Conservation (phyloP, 2,329 filamentous ascomycete species). For the Elsinoe arachidis region DNA sequence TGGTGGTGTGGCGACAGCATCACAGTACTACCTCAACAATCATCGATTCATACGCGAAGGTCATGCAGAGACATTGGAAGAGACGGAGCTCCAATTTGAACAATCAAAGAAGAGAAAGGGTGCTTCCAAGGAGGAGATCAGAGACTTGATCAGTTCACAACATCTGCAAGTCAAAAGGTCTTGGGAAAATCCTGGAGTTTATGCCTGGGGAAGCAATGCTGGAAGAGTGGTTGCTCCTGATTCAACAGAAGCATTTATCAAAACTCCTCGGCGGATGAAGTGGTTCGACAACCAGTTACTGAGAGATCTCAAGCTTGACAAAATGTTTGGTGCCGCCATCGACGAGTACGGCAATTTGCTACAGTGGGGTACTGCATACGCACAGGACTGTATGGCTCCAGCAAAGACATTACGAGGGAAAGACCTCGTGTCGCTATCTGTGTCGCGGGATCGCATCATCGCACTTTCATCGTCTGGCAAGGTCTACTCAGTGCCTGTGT, state of each 20-base stretch:
- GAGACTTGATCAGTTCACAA: slow-evolving; percentile 72
- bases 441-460: slow-evolving; percentile 77
- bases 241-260: slow-evolving; percentile 67
- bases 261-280: slow-evolving; percentile 65
- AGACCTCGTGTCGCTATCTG: slow-evolving; percentile 63
- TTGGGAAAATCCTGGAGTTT: slow-evolving; percentile 75
- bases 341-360: slow-evolving; percentile 80
- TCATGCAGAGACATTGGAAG: slow-evolving; percentile 43
- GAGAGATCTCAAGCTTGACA: slow-evolving; percentile 77
- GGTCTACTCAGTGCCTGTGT: slow-evolving; percentile 77
- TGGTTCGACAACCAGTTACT: slow-evolving; percentile 81
- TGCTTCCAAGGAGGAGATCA: slow-evolving; percentile 58
- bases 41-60: slow-evolving; percentile 31
- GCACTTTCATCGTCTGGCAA: slow-evolving; percentile 64
- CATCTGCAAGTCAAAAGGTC: slow-evolving; percentile 81
- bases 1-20: slow-evolving; percentile 37
- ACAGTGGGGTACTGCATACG: slow-evolving; percentile 82
- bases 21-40: slow-evolving; percentile 35
- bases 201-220: slow-evolving; percentile 84
- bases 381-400: slow-evolving; percentile 54
- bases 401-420: slow-evolving; percentile 70
- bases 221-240: slow-evolving; percentile 79
- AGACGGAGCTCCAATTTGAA: slow-evolving; percentile 58
- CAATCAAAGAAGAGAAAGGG: slow-evolving; percentile 47
- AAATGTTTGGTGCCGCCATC: slow-evolving; percentile 75